phyloP scores from a whole-genome alignment of 805 yeast genomes.

The Yarrowia sp. region DNA sequence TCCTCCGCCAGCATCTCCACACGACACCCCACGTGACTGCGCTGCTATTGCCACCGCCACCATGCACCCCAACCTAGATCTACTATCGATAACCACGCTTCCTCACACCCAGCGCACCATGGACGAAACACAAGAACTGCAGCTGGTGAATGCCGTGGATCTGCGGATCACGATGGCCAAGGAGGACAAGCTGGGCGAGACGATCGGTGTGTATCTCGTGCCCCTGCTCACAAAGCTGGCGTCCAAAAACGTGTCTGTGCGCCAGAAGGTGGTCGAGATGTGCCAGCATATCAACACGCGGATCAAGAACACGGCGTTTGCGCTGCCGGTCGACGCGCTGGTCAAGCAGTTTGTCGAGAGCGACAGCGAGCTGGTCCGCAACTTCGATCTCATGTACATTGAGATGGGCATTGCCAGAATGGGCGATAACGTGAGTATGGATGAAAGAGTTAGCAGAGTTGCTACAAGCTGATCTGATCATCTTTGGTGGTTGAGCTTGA shows the following conservation, averaged over 20 bases:
- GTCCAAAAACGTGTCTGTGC: slow-evolving; percentile 64
- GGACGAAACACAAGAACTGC: slow-evolving; percentile 31
- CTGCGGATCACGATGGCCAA: slow-evolving; percentile 75
- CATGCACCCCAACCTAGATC: slow-evolving; percentile 4
- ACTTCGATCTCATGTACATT: slow-evolving; percentile 51
- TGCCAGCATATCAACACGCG: slow-evolving; percentile 68
- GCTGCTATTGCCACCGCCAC: slow-evolving; percentile 3
- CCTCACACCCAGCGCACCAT: background rate
- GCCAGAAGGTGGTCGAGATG: slow-evolving; percentile 63
- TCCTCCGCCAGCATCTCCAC: too few species aligned
- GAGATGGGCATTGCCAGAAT: slow-evolving; percentile 67
- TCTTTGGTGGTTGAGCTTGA: too few species aligned
- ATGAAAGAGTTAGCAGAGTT: too few species aligned
- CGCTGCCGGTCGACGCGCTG: slow-evolving; percentile 62
- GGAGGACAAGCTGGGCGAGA: slow-evolving; percentile 61
- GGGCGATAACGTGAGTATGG: slow-evolving; percentile 16
- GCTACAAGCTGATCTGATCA: too few species aligned
- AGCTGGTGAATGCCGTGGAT: slow-evolving; percentile 61
- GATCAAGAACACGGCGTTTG: slow-evolving; percentile 48
- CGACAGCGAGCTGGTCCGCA: slow-evolving; percentile 28
- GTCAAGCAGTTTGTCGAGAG: slow-evolving; percentile 52
- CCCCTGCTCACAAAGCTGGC: slow-evolving; percentile 78
- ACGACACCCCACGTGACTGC: background rate
- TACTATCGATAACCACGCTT: background rate
- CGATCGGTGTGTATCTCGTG: slow-evolving; percentile 61